Evolutionary conservation across 257 asterid species (phyloP), one percentile per base, ranked within the genome.

Genomic region (Forsythia viridissima): DNA sequence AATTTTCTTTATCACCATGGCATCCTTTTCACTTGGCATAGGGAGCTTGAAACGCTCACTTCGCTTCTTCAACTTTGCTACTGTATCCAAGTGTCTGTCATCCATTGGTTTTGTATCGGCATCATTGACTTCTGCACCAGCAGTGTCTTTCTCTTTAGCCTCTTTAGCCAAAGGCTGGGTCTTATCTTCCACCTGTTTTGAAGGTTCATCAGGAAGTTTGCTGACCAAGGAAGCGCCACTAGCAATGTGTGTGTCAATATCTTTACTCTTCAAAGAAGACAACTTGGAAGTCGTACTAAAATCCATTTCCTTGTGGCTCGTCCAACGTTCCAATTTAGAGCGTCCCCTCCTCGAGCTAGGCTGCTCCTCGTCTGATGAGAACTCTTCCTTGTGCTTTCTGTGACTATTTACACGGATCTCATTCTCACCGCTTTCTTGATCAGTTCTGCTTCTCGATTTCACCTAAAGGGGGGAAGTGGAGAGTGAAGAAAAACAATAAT

Each of bases 41-140:
- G 98, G 98, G 81, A 93, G 96, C 79, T 95, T 95, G 83, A 95
- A 95, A 52, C 98, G 92, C 83, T 95, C 98, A 16, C 99, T 93
- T 52, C 97, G 88, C 81, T 93, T 95, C 92, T 92, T 96, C 93
- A 96, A 61, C 84, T 91, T 96, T 69, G 88, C 98, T 52, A 92
- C 98, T 0, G 99, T 93, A 73, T 96, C 99, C 92, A 93, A 77
- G 87, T 95, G 99, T 83, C 86, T 89, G 57, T 90, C 92, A 65
- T 92, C 93, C 77, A 80, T 79, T 11, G 77, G 80, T 71, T 89
- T 89, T 8, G 81, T 77, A 39, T 84, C 88, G 76, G 46, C 83
- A 24, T 79, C 85, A 79, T 80, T 84, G 4, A 24, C 83, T 71
- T 89, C 96, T 59, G 76, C 79, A 75, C 75, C 71, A 34, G 75